Base-by-base conservation (phyloP, 2,329 filamentous ascomycete genomes). In the Furcasterigmium furcatum region DNA sequence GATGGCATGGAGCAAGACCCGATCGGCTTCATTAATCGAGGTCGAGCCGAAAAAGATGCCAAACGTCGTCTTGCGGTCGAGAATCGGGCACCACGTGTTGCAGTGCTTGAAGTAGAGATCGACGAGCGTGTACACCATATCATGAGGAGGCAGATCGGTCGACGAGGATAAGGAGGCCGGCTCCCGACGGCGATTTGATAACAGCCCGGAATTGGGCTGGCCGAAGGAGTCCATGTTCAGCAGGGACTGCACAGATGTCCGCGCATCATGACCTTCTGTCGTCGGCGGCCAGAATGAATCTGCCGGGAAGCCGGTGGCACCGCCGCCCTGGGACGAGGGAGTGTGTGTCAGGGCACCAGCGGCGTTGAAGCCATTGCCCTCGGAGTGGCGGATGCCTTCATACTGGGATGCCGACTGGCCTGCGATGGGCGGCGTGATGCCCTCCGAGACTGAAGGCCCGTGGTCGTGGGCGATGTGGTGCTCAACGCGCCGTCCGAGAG, bases 61-160 rank as follows among this genome's bases (percentile, higher is more conserved):
- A 54, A 70, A 64, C 13, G 66, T 71, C 0, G 68, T 66, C 45
- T 72, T 70, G 8, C 69, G 63, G 36, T 72, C 68, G 10, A 72
- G 62, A 12, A 72, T 70, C 0, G 69, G 69, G 41, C 68, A 72
- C 80, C 80, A 84, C 0, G 79, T 79, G 52, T 82, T 82, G 57
- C 80, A 77, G 57, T 84, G 79, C 53, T 80, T 81, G 65, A 84
- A 83, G 60, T 80, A 84, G 8, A 83, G 64, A 49, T 82, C 79
- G 14, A 80, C 77, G 2, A 84, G 63, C 3, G 74, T 76, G 48
- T 82, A 83, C 4, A 82, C 60, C 12, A 83, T 66, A 50, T 83
- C 79, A 49, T 82, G 79, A 0, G 80, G 77, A 3, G 80, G 80
- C 1, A 83, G 71, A 44, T 82, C 66, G 57, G 55, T 68, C 52